A percentile compares a stretch with the other conserved stretches of the same genome.
phyloP scores from a whole-genome alignment of 192 early-diverging fungal genomes.

The Paraglomus brasilianum region DNA sequence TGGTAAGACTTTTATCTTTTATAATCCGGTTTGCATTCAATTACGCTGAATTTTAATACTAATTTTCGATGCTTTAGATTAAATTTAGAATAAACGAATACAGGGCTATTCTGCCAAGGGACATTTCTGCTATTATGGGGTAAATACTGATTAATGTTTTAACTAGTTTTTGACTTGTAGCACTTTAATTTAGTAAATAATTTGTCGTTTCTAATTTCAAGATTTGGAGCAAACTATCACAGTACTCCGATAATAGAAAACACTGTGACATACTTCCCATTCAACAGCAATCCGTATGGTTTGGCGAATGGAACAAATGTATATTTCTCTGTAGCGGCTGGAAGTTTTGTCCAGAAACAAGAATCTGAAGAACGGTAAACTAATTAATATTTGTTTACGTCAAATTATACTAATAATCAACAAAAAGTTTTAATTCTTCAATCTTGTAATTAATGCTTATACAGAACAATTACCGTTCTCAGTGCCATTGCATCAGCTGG shows the following conservation, averaged over 20 bases:
- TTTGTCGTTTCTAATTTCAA: too few relatives aligned
- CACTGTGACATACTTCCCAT: not conserved
- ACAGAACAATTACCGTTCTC: not conserved
- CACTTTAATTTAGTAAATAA: too few relatives aligned
- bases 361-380: not conserved
- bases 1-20: slow-evolving; percentile 2
- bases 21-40: too few relatives aligned
- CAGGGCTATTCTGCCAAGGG: not conserved
- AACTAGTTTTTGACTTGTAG: too few relatives aligned
- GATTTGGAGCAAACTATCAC: not conserved
- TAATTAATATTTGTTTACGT: not conserved
- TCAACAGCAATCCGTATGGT: not conserved
- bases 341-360: slow-evolving; percentile 9
- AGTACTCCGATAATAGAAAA: not conserved
- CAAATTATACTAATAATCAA: not conserved
- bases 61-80: not conserved
- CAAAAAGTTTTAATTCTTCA: not conserved
- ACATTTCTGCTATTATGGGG: not conserved
- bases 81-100: not conserved
- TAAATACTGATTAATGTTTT: too few relatives aligned
- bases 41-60: not conserved
- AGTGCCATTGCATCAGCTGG: not conserved
- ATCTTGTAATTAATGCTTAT: not conserved
- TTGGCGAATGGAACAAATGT: not conserved
- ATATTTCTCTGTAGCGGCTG: slow-evolving; percentile 15